Evolutionary conservation across 2,329 filamentous ascomycete genomes (phyloP), one percentile per base, ranked within the genome.

Genomic region (Dothideomycetes sp.): DNA sequence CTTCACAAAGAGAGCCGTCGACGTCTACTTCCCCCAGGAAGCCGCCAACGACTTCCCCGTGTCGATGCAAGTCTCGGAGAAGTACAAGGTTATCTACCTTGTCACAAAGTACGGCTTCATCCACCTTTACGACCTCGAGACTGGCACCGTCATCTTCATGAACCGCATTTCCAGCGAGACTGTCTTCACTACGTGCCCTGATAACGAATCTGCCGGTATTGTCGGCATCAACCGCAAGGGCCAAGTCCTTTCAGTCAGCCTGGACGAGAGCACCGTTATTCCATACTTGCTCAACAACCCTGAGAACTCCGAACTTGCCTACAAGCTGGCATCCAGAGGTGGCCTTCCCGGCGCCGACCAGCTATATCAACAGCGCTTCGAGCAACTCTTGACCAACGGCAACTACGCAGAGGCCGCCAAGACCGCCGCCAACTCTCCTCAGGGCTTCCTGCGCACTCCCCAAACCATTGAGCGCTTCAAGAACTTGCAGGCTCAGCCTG

Each of bases 41-140:
- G 91, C 91, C 9, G 82, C 81, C 49, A 95, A 91, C 62, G 91
- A 98, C 61, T 98, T 98, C 70, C 91, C 93, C 2, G 91, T 98
- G 42, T 88, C 89, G 13, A 91, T 98, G 68, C 93, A 98, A 66
- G 82, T 98, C 33, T 96, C 91, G 3, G 80, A 86, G 57, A 94
- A 91, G 67, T 98, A 98, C 65, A 89, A 88, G 57, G 80, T 98
- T 59, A 82, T 98, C 56, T 95, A 95, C 65, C 78, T 98, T 56
- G 86, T 98, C 48, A 98, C 91, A 43, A 98, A 98, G 64, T 98
- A 95, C 57, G 91, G 91, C 39, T 98, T 96, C 67, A 96, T 98
- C 55, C 91, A 98, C 65, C 76, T 98, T 17, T 96, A 98, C 67
- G 93, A 98, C 58, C 78, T 98, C 43, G 93, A 98, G 70, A 91